Percentiles rank a stretch among this genome's conserved stretches.
Conservation (phyloP, 306 rosid genomes). For the Sindora glabra region DNA sequence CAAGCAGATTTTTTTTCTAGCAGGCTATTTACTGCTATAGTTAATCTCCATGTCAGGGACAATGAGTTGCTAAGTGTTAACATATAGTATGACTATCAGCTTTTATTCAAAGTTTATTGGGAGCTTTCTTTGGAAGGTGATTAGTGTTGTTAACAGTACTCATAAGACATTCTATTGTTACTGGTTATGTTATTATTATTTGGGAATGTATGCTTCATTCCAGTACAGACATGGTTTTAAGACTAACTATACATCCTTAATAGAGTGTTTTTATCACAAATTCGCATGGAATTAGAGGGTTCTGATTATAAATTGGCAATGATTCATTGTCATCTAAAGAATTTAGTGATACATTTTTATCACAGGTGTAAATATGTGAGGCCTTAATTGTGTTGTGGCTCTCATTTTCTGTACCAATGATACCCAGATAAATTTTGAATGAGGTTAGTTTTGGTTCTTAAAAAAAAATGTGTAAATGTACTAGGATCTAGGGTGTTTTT, state of each 20-base stretch:
- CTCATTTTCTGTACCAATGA: not conserved
- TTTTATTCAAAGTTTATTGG: not conserved
- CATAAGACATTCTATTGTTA: not conserved
- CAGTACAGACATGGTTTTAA: not conserved
- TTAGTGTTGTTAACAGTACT: not conserved
- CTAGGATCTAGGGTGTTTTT: not conserved
- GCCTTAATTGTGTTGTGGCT: not conserved
- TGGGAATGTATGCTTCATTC: not conserved
- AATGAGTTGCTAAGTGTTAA: too few relatives aligned
- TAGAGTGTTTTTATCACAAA: not conserved
- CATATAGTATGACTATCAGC: too few relatives aligned
- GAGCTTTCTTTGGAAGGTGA: not conserved
- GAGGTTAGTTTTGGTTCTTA: too few relatives aligned
- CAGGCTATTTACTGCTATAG: too few relatives aligned
- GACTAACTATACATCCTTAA: not conserved
- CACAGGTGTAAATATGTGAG: not conserved
- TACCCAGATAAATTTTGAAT: not conserved
- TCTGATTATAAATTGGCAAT: too few relatives aligned
- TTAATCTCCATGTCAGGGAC: too few relatives aligned
- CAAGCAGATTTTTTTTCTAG: too few relatives aligned
- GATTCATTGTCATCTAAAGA: not conserved
- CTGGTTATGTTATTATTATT: not conserved
- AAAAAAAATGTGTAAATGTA: too few relatives aligned
- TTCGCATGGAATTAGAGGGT: too few relatives aligned
- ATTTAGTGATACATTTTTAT: not conserved